Base-by-base conservation (phyloP, 306 rosid species). In the Hylodesmum podocarpum region DNA sequence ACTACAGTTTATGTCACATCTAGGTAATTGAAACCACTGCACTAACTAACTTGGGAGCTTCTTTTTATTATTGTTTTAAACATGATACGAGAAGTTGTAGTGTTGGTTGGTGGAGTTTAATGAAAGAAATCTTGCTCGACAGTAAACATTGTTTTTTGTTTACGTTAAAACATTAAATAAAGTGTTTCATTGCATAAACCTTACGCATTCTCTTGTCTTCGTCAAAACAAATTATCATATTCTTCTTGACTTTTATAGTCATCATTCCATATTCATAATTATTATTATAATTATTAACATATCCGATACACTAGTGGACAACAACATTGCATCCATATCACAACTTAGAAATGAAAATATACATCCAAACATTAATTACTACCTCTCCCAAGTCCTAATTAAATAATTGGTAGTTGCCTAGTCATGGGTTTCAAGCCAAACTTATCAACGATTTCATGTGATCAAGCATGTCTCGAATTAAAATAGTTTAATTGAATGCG, bases 211-310 rank as follows among this genome's bases (percentile, higher is more conserved):
- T 55, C 58, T 53, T 25, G 5, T 21, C 19, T 59, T 67, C 4
- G 13, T 73, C n/a, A 59, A 59, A 49, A 18, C 46, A 29, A 31
- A 63, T 24, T 15, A 82, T 70, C 69, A 80, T 72, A 46, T 73
- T 5, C 69, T 55, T 68, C 51, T 46, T 77, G 73, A 55, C 78
- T 76, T 77, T 76, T 58, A 28, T 61, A 4, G 28, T 70, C 75
- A 41, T 29, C 66, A 19, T 72, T 41, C 15, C 54, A 24, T 64
- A 12, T 28, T 39, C 37, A 14, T 19, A 19, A 39, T 54, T 40
- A 44, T 41, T 5, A 61, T 24, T 31, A 39, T 54, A 25, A 44
- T 41, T 5, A 61, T 24, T 31, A 54, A 33, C 80, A 54, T 54
- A 19, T 18, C 34, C 51, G 36, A 18, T 62, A 34, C 43, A 31